Evolutionary conservation across 257 asterid genomes (phyloP).

Genomic region (Solanum tarijense): DNA sequence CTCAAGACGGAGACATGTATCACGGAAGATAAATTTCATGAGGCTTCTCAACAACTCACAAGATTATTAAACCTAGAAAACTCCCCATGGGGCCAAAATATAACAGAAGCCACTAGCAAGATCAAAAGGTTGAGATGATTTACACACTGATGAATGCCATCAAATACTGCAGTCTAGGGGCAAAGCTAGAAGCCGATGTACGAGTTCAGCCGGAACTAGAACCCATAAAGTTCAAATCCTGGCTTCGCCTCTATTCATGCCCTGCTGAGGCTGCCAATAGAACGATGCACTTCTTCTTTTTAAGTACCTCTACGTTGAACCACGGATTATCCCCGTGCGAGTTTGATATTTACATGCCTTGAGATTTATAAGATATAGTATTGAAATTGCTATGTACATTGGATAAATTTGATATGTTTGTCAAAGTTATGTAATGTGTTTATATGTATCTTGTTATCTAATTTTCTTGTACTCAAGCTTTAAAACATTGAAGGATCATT

Average conservation of each 20-base stretch:
- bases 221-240: neutral
- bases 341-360: neutral
- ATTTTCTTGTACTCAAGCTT: neutral
- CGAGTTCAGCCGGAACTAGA: neutral
- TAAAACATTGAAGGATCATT: neutral
- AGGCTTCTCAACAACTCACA: constrained; percentile 32
- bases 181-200: neutral
- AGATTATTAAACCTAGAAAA: constrained; percentile 27
- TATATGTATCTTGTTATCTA: neutral
- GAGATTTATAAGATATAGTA: neutral
- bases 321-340: neutral
- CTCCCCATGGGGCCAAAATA: constrained; percentile 26
- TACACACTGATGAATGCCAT: neutral
- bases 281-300: neutral
- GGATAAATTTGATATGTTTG: neutral
- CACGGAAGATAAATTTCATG: constrained; percentile 30
- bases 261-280: neutral
- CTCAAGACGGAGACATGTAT: constrained; percentile 32
- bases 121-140: constrained; percentile 36
- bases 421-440: neutral
- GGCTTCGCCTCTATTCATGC: neutral
- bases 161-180: neutral
- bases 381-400: neutral
- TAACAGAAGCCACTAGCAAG: constrained; percentile 25
- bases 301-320: neutral